Evolutionary conservation across 345 rosid genomes (phyloP), one percentile per base, ranked within the genome.

Genomic region (Crucihimalaya himalaica): DNA sequence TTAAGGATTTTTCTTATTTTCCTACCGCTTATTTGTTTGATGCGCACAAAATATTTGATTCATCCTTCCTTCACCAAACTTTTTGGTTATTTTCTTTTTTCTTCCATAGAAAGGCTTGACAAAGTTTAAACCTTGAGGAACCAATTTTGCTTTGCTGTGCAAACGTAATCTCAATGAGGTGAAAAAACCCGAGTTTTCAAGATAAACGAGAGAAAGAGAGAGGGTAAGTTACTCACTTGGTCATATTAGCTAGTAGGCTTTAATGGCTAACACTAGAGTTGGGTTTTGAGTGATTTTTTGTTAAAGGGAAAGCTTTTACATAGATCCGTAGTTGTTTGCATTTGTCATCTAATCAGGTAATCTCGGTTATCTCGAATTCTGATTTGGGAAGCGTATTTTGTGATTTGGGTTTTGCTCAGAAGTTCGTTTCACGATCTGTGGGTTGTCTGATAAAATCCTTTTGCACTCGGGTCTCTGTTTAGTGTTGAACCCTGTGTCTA

Each of bases 291-390:
- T 66, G 4, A 18, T 34, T 58, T 45, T 63, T 29, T 14, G 0
- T 58, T 39, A 6, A 21, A 51, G 78, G 58, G 21, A 29, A 31
- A 31, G 12, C n/a, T 43, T 14, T 31, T 43, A 34, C 5, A 21
- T 21, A 66, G 70, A 69, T 76, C 79, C 63, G 42, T 45, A 75
- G 29, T 31, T 52, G 48, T 51, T 13, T 68, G 47, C 63, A 68
- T 62, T 68, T 75, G 4, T 60, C 68, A 37, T 40, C 31, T 42
- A 51, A 21, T 54, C 64, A 54, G 57, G 61, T 66, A 29, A 21
- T 57, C 32, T 74, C 42, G 10, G 78, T 40, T 42, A 52, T 27
- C 52, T 68, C 62, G 63, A 66, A 71, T 76, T 59, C 54, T 56
- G 66, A 43, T 32, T 23, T 23, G 25, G 25, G 25, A 23, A 23